A percentile compares a stretch with the other conserved stretches of the same genome.
Conservation (phyloP, 1,284 basidiomycete species). For the Cryptococcus sp. region DNA sequence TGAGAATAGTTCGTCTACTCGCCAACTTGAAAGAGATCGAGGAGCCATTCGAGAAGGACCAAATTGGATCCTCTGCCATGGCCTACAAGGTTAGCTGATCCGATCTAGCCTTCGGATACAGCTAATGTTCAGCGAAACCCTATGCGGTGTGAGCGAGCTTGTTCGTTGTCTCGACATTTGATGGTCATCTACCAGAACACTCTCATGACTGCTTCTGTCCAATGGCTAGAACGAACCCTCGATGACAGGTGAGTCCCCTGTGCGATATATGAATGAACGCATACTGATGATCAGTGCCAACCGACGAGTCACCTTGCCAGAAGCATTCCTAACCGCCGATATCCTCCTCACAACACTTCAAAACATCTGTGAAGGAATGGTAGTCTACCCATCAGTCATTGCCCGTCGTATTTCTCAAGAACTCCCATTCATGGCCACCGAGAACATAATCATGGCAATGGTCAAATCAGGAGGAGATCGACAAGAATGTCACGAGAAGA, state of each 20-base stretch:
- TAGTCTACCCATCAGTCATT: slow-evolving; percentile 97
- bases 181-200: slow-evolving; percentile 92
- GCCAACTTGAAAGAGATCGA: slow-evolving; percentile 98
- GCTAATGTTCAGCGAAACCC: slow-evolving; percentile 66
- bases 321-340: slow-evolving; percentile 95
- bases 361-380: slow-evolving; percentile 94
- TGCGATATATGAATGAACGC: neutral
- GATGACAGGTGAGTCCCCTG: slow-evolving; percentile 68
- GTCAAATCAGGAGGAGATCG: slow-evolving; percentile 92
- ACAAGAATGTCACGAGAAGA: slow-evolving; percentile 95
- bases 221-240: slow-evolving; percentile 95
- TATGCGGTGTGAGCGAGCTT: slow-evolving; percentile 97
- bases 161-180: slow-evolving; percentile 86
- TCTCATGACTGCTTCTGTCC: slow-evolving; percentile 82
- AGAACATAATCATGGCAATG: slow-evolving; percentile 99
- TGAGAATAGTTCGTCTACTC: slow-evolving; percentile 61
- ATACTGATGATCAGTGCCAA: slow-evolving; percentile 66
- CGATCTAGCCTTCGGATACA: neutral
- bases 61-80: slow-evolving; percentile 97
- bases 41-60: slow-evolving; percentile 97
- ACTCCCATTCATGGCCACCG: slow-evolving; percentile 98
- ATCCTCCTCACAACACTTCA: slow-evolving; percentile 92
- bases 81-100: slow-evolving; percentile 71
- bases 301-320: slow-evolving; percentile 90
- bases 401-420: slow-evolving; percentile 86